Conservation (phyloP, 208 protist genomes). For the Leishmania arabica region DNA sequence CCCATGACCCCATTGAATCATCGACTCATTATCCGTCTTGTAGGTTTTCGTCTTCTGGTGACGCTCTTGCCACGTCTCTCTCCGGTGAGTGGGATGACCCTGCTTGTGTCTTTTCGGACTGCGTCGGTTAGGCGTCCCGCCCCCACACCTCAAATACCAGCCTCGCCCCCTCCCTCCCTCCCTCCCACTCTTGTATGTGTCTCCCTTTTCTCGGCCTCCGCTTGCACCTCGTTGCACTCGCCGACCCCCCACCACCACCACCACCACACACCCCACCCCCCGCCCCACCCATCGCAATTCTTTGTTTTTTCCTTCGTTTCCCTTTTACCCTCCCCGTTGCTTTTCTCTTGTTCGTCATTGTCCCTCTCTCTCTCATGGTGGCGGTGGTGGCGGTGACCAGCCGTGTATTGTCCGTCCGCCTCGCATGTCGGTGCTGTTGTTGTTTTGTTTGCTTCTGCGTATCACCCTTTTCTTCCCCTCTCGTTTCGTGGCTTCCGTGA, state of each 20-base stretch:
- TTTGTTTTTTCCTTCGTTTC: not conserved
- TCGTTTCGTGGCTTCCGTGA: not conserved
- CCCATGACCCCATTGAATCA: not conserved
- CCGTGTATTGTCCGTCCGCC: no score
- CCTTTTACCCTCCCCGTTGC: not conserved
- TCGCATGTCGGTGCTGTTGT: not conserved
- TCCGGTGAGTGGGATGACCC: not conserved
- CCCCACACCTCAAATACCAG: no score
- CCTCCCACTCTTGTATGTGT: slow-evolving; percentile 3
- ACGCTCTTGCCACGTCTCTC: slow-evolving; percentile 1
- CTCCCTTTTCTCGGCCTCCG: slow-evolving; percentile 8
- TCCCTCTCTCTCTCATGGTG: not conserved
- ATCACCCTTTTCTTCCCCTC: not conserved
- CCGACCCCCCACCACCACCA: no score
- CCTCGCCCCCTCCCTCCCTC: not conserved
- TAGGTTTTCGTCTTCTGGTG: not conserved
- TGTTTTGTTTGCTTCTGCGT: no score
- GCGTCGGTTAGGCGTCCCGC: not conserved
- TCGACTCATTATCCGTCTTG: not conserved
- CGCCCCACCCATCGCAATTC: not conserved
- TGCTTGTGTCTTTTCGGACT: not conserved
- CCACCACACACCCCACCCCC: not conserved
- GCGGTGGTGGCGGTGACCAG: no score
- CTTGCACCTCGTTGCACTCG: not conserved
- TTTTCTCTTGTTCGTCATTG: not conserved